These are phyloP conservation scores for Tetrahymena malaccensis DNA, from an alignment of 73 alveolate genomes.

Conservation along the genomic window DNA sequence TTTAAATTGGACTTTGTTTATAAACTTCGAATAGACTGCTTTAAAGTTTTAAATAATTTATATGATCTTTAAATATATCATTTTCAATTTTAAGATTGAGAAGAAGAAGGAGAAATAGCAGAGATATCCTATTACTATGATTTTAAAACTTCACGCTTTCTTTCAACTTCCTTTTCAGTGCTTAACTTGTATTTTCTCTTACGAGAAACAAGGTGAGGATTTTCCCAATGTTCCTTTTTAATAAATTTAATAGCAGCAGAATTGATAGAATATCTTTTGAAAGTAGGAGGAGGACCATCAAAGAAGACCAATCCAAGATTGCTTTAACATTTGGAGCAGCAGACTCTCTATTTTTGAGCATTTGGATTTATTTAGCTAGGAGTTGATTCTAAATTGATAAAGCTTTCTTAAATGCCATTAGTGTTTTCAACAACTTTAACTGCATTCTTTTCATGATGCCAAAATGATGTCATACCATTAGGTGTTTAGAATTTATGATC, in stretches of 20 bases:
- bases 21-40: background rate
- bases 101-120: background rate
- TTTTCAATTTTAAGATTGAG: background rate
- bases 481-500: background rate
- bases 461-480: background rate
- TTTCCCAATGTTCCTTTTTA: background rate
- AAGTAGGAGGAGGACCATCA: background rate
- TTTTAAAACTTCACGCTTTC: background rate
- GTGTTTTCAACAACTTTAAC: background rate
- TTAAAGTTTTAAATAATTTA: background rate
- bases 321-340: background rate
- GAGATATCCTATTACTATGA: background rate
- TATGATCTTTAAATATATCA: background rate
- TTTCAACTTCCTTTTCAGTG: background rate
- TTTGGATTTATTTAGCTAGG: background rate
- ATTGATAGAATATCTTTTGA: background rate
- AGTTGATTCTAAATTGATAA: background rate
- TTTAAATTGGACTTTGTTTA: background rate
- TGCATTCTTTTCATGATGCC: background rate
- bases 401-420: background rate
- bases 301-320: background rate
- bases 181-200: background rate
- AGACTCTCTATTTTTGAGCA: background rate
- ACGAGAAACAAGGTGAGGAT: background rate
- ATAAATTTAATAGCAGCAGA: background rate